Evolutionary conservation across 2,329 filamentous ascomycete species (phyloP), one percentile per base, ranked within the genome.

Genomic region (Colletotrichum salicis): DNA sequence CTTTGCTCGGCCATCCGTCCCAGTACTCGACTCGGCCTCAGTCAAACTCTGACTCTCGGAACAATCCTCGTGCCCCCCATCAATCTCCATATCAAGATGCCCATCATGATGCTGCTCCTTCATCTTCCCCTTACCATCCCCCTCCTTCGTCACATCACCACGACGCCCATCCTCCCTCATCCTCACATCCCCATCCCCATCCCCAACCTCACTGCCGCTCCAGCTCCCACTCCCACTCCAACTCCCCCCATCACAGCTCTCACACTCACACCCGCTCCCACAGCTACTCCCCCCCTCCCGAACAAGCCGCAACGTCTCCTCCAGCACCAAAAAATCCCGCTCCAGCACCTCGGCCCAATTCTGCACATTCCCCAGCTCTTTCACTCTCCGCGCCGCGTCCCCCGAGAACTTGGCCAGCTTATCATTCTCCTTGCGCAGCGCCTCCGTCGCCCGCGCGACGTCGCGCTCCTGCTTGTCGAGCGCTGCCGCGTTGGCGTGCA

Each of bases 321-420:
- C 89, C 7, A 93, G 78, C 56, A 91, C 86, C 67, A 91, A 74
- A 74, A 93, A 90, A 75, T 91, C 89, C 71, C 89, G 81, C 85
- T 92, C 93, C 77, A 96, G 85, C 82, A 95, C 90, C 86, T 96
- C 94, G 27, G 93, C 93, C 93, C 93, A 96, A 80, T 95, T 95
- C 85, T 96, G 93, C 78, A 96, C 89, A 79, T 95, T 91, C 29
- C 93, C 93, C 73, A 95, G 85, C 85, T 95, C 93, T 83, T 95
- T 95, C 71, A 96, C 84, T 77, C 87, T 87, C 74, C 87, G 86
- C 57, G 89, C 88, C 45, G 91, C 91, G 70, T 86, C 87, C 75
- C 88, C 88, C 5, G 90, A 90, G 76, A 94, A 85, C 75, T 87
- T 87, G 75, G 89, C 87, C 78, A 94, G 87, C 80, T 89, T 88